A percentile compares a stretch with the other conserved stretches of the same genome.
Evolutionary conservation across 805 yeast species (phyloP).

Genomic region (Kazachstania bromeliacearum): DNA sequence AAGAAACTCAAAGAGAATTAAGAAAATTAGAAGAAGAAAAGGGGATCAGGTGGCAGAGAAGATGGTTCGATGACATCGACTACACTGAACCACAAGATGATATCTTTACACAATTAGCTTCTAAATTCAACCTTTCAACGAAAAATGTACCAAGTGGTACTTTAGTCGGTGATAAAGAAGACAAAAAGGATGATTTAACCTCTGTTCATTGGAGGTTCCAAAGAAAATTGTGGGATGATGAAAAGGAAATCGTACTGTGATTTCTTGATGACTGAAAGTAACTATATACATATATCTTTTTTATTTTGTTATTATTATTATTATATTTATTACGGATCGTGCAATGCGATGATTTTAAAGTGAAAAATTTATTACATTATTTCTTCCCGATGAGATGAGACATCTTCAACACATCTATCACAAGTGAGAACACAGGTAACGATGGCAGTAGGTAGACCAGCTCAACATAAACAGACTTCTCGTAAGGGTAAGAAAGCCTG

Average conservation of each 20-base stretch:
- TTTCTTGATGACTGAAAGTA: no score
- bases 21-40: constrained; percentile 64
- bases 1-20: constrained; percentile 77
- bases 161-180: constrained; percentile 47
- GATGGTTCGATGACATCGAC: constrained; percentile 66
- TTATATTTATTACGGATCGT: no score
- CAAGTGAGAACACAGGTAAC: background rate
- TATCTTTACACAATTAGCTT: constrained; percentile 36
- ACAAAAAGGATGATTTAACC: constrained; percentile 35
- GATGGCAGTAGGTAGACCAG: constrained; percentile 35
- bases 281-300: no score
- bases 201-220: constrained; percentile 65
- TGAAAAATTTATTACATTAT: no score
- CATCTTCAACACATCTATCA: background rate
- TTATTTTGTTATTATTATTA: no score
- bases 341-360: no score
- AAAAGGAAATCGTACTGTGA: constrained; percentile 44
- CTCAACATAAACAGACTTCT: constrained; percentile 59
- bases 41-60: constrained; percentile 63
- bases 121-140: constrained; percentile 46
- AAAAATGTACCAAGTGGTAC: constrained; percentile 66
- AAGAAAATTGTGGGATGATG: constrained; percentile 46
- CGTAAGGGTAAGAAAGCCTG: constrained; percentile 92
- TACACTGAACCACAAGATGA: constrained; percentile 31
- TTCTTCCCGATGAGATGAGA: no score